Percentiles rank a stretch among this genome's conserved stretches.
Conservation (phyloP, 495 filamentous ascomycete species). For the Amphirosellinia nigrospora region DNA sequence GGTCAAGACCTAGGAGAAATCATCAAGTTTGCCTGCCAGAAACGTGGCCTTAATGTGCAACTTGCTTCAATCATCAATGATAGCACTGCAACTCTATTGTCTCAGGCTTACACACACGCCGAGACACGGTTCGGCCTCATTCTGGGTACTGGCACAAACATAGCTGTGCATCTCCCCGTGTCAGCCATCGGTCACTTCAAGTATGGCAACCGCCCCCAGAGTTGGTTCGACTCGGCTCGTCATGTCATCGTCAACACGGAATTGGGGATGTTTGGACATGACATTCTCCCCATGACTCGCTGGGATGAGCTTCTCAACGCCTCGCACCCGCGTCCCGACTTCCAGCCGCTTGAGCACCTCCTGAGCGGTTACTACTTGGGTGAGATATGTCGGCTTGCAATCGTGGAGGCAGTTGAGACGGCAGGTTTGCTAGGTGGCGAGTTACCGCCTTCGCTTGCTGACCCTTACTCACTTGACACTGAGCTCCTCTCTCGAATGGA, state of each 20-base stretch:
- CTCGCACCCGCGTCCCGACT: conserved; percentile 73
- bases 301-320: conserved; percentile 73
- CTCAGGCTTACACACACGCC: conserved; percentile 72
- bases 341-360: conserved; percentile 85
- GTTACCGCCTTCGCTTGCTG: conserved; percentile 56
- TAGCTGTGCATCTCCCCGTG: conserved; percentile 59
- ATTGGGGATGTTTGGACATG: conserved; percentile 78
- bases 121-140: conserved; percentile 66
- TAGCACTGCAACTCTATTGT: conserved; percentile 78
- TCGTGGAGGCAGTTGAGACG: conserved; percentile 66
- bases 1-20: conserved; percentile 60
- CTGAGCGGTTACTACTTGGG: conserved; percentile 84
- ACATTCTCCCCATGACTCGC: conserved; percentile 70
- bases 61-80: conserved; percentile 86
- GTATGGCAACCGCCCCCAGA: conserved; percentile 56
- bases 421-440: conserved; percentile 62
- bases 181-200: conserved; percentile 57
- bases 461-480: conserved; percentile 66
- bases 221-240: conserved; percentile 61
- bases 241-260: conserved; percentile 82
- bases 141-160: conserved; percentile 63
- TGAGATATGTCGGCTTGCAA: conserved; percentile 74
- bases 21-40: conserved; percentile 54
- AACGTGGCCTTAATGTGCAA: conserved; percentile 59
- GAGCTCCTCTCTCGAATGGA: conserved; percentile 65